Percentiles rank a stretch among this genome's conserved stretches.
These are phyloP conservation scores for Gremmenia infestans DNA, from an alignment of 2,329 filamentous ascomycete species.

Conservation along the genomic window DNA sequence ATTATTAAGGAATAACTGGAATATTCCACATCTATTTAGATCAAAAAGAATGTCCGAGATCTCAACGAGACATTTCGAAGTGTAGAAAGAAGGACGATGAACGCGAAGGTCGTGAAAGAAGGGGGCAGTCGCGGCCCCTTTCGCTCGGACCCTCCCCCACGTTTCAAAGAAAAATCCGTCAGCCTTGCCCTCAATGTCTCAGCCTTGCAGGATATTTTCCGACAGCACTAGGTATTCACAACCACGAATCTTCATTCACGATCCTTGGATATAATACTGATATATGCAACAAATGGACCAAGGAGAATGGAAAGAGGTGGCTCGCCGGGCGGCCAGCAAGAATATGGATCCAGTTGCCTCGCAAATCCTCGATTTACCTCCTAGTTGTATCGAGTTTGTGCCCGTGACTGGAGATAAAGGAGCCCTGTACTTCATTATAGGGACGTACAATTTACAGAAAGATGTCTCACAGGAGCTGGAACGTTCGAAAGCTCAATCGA, in stretches of 20 bases:
- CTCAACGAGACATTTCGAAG: neutral
- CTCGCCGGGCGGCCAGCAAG: slow-evolving; percentile 12
- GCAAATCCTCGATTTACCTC: slow-evolving; percentile 59
- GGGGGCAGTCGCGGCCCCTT: slow-evolving; percentile 1
- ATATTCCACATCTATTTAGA: neutral
- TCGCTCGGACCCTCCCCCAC: slow-evolving; percentile 1
- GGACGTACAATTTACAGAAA: slow-evolving; percentile 74
- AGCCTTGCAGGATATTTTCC: neutral
- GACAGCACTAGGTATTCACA: neutral
- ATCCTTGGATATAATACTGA: neutral
- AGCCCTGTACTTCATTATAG: slow-evolving; percentile 63
- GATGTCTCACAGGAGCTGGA: slow-evolving; percentile 49
- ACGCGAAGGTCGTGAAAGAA: neutral
- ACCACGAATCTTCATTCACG: neutral
- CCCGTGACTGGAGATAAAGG: slow-evolving; percentile 43
- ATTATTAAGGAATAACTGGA: neutral
- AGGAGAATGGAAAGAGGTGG: slow-evolving; percentile 10
- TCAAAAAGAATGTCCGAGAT: neutral
- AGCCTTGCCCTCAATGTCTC: neutral
- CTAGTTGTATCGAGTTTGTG: slow-evolving; percentile 74
- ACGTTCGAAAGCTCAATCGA: slow-evolving; percentile 48
- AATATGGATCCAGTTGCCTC: slow-evolving; percentile 36
- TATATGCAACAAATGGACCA: neutral
- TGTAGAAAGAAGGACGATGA: neutral
- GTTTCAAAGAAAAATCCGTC: neutral